Evolutionary conservation across 257 asterid genomes (phyloP).

Genomic region (Capsicum pubescens): DNA sequence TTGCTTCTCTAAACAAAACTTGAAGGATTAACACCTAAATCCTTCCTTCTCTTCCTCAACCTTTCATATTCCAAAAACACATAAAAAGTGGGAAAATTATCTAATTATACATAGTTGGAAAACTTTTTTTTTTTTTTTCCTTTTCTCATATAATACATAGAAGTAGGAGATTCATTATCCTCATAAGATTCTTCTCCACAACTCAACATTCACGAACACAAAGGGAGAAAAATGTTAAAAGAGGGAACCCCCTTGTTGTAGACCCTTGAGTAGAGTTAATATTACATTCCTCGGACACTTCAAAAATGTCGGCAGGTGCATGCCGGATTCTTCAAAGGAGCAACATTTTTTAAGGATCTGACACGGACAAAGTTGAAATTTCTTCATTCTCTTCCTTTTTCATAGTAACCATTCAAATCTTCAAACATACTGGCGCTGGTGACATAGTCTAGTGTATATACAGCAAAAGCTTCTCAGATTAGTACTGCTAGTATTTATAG

Average conservation of each 20-base stretch:
- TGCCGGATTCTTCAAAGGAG: too few species aligned
- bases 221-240: not conserved
- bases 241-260: not conserved
- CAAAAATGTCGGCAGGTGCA: too few species aligned
- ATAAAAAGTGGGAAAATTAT: constrained; percentile 19
- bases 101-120: not conserved
- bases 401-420: too few species aligned
- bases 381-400: not conserved
- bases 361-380: too few species aligned
- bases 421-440: not conserved
- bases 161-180: constrained; percentile 25
- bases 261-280: not conserved
- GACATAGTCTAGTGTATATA: not conserved
- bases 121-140: not conserved
- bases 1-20: constrained; percentile 8
- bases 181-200: constrained; percentile 18
- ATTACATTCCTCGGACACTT: too few species aligned
- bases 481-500: not conserved
- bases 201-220: not conserved
- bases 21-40: not conserved
- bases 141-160: not conserved
- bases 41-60: constrained; percentile 22
- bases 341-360: too few species aligned
- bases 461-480: not conserved
- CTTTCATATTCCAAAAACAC: constrained; percentile 24